These are phyloP conservation scores for Calophaca sinica DNA, from an alignment of 306 rosid genomes.

Conservation along the genomic window DNA sequence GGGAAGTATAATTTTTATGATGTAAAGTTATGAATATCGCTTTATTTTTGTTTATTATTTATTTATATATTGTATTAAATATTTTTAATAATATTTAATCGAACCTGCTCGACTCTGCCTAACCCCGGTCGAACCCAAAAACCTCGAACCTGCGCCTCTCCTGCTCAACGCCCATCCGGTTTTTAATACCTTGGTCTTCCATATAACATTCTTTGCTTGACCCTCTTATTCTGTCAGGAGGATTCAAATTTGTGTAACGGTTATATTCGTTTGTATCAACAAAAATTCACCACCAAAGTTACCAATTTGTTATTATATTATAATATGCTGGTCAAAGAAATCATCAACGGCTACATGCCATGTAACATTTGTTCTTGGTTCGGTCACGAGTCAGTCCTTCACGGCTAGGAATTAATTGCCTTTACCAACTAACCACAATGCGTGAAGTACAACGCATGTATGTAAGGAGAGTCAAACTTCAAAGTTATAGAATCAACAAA, in stretches of 20 bases:
- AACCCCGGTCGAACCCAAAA: too few species aligned
- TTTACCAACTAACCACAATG: conserved; percentile 13
- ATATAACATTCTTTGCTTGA: not conserved
- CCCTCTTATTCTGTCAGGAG: not conserved
- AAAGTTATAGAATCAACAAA: not conserved
- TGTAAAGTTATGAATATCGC: too few species aligned
- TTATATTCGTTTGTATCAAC: not conserved
- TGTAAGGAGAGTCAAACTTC: conserved; percentile 22
- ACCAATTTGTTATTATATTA: not conserved
- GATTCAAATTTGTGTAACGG: conserved; percentile 30
- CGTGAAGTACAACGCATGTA: not conserved
- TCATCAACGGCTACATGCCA: not conserved
- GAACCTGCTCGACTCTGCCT: too few species aligned
- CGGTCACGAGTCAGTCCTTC: not conserved
- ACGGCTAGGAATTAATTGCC: not conserved
- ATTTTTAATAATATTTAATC: too few species aligned
- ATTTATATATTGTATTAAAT: too few species aligned
- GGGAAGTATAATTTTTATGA: too few species aligned
- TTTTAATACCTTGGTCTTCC: too few species aligned
- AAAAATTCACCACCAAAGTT: not conserved
- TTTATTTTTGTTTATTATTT: too few species aligned
- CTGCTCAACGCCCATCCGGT: too few species aligned
- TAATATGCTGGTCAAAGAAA: not conserved
- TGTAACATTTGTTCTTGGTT: conserved; percentile 4
- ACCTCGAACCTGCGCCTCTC: too few species aligned